Evolutionary conservation across 2,329 filamentous ascomycete species (phyloP), one percentile per base, ranked within the genome.

Genomic region (Diaporthe australafricana): DNA sequence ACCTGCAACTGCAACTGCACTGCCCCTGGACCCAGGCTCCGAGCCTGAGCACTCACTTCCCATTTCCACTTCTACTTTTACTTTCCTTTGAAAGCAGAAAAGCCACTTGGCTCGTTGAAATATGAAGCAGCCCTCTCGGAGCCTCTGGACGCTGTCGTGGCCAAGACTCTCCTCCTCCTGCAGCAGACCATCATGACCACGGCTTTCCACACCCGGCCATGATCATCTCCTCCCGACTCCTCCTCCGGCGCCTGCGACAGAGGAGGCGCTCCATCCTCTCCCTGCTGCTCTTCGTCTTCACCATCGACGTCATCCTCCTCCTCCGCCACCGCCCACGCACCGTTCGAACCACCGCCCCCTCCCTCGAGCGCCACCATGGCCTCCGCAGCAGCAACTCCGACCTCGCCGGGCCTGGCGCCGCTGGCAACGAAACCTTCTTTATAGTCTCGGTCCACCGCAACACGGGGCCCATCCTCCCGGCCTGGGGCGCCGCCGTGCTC

Each of bases 401-500:
- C 63, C 74, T 16, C 22, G 38, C 40, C 35, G 20, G 35, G 25
- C 25, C 22, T 11, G 14, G 3, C n/a, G 9, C 30, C 9, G 16
- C 40, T 16, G 32, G 71, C 35, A 81, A 82, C 55, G 76, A 78
- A 12, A 80, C 79, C 14, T 86, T 93, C 74, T 94, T 88, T 81
- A 92, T 94, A 67, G 89, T 89, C 17, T 90, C 89, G 52, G 87
- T 91, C 66, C 90, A 93, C 77, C 92, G 90, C 85, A 93, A 93
- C 76, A 90, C 88, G 70, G 90, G 90, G 74, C 74, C 77, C 0
- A 85, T 93, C 27, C 84, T 93, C 5, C 86, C 87, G 20, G 83
- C 81, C 11, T 93, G 91, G 91, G 89, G 86, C 74, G 80, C 85
- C 17, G 89, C 88, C 3, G 81, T 93, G 1, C 73, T 91, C 1